phyloP scores from a whole-genome alignment of 2,329 filamentous ascomycete genomes.

The Lachnum nothofagi region DNA sequence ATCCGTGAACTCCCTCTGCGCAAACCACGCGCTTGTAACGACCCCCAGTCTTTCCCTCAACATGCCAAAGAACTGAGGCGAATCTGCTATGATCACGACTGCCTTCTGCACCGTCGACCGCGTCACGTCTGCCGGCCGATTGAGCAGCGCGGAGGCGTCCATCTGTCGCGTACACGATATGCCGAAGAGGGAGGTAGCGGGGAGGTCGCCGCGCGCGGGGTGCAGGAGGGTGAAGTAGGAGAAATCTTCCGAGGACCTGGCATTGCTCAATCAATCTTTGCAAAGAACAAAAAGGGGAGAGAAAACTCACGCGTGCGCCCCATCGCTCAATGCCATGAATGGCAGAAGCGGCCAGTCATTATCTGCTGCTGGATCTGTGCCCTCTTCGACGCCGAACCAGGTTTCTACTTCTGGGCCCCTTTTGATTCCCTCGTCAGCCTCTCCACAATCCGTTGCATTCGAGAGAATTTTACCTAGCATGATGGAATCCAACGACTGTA shows the following conservation, averaged over 20 bases:
- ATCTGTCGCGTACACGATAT: constrained; percentile 94
- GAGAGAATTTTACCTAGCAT: constrained; percentile 52
- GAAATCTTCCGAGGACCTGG: constrained; percentile 85
- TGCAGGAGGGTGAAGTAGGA: constrained; percentile 92
- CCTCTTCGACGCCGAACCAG: constrained; percentile 77
- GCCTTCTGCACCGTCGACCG: constrained; percentile 96
- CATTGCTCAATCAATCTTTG: constrained; percentile 3
- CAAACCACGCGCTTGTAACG: constrained; percentile 94
- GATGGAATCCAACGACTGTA: constrained; percentile 77
- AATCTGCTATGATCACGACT: constrained; percentile 90
- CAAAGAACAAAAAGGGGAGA: neutral
- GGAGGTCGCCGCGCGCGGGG: constrained; percentile 47
- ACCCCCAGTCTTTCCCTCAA: constrained; percentile 83
- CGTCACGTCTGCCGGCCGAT: constrained; percentile 84
- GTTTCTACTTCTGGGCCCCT: constrained; percentile 85
- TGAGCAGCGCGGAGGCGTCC: constrained; percentile 69
- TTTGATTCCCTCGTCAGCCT: constrained; percentile 13
- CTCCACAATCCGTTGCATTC: too few species aligned
- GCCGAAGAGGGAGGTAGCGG: constrained; percentile 82
- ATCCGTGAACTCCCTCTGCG: constrained; percentile 86
- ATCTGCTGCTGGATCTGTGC: constrained; percentile 69
- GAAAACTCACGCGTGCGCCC: constrained; percentile 74
- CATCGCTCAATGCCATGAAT: constrained; percentile 95
- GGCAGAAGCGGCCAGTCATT: constrained; percentile 89
- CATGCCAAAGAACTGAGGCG: constrained; percentile 83